Evolutionary conservation across 2,329 filamentous ascomycete genomes (phyloP), one percentile per base, ranked within the genome.

Genomic region (Calycina herbarum): DNA sequence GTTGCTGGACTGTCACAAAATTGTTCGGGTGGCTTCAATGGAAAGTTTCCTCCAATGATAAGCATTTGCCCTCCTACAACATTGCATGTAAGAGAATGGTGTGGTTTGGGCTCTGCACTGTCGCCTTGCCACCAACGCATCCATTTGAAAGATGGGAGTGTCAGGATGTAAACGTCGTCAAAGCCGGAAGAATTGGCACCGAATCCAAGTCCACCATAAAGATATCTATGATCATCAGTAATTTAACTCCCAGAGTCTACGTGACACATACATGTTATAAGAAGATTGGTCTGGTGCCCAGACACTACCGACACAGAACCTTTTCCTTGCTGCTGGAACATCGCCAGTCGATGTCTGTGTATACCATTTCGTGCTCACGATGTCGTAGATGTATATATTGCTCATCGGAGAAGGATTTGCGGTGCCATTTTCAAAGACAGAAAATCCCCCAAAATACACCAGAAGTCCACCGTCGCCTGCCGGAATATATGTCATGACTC

Each of bases 101-200:
- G 85, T 15, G 81, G 81, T 48, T 72, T 72, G 33, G 80, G 77
- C 0, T 78, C 79, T 15, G 74, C 72, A 64, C 72, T 72, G 62
- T 79, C 75, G 57, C 75, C n/a, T 27, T 51, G 45, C 45, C 45
- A 76, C 10, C 81, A 82, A 67, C 84, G 85, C 67, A 88, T 83
- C 87, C 87, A 90, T 4, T 79, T 84, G 74, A 89, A 90, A 1
- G 85, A 83, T 0, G 87, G 87, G 17, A 90, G 78, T 7, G 83
- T 82, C 24, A 89, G 79, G 63, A 89, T 84, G 71, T 87, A 89
- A 63, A 85, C 80, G 76, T 89, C 86, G 71, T 88, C 84, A 70
- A 81, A 89, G 24, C 84, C 86, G 15, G 80, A 77, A 0, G 79
- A 79, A 51, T 82, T 76, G 1, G 75, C 73, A 1, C 79, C 78